Evolutionary conservation across 371 early-diverging fungal species (phyloP), one percentile per base, ranked within the genome.

Genomic region (Paraphysoderma sedebokerense): DNA sequence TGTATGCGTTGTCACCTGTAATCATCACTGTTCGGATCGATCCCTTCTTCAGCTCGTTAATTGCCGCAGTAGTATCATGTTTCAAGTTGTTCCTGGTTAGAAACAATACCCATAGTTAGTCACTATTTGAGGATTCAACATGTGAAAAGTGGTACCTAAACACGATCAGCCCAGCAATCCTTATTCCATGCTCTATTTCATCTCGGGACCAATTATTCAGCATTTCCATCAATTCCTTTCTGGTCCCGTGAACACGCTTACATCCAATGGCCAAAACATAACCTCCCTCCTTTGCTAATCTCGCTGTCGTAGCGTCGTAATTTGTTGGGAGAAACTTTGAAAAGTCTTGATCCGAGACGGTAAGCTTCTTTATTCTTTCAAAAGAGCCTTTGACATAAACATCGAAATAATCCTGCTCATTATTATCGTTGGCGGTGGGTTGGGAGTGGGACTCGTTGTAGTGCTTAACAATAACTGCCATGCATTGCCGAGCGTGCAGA

Each of bases 1-100:
- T 93, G 46, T 83, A 63, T 6, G 85, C 78, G 33, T 80, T 80
- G 59, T 93, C 95, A 38, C 95, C 95, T 2, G 95, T 92, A 49
- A 87, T 82, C 85, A 95, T 95, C 4, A 87, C 77, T 17, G 64
- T 61, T 32, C 85, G 74, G 17, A 80, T 76, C 41, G 74, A 79
- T 1, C 86, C 89, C 3, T 60, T 58, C 38, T 76, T 74, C 30
- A 93, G 74, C 47, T 75, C 72, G 4, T 57, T 50, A 29, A 93
- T 72, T 1, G 82, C 82, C 5, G 56, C 58, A 1, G 55, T 52
- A 0, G 89, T 79, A 49, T 83, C 85, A 11, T 56, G 58, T 56
- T 89, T 91, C 17, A 89, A 62, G 52, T 74, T 59, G 60, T 92
- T 91, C 40, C 78, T 72, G n/a, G n/a, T n/a, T n/a, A n/a, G n/a